These are phyloP conservation scores for Floccularia luteovirens DNA, from an alignment of 768 basidiomycete genomes.

Conservation along the genomic window DNA sequence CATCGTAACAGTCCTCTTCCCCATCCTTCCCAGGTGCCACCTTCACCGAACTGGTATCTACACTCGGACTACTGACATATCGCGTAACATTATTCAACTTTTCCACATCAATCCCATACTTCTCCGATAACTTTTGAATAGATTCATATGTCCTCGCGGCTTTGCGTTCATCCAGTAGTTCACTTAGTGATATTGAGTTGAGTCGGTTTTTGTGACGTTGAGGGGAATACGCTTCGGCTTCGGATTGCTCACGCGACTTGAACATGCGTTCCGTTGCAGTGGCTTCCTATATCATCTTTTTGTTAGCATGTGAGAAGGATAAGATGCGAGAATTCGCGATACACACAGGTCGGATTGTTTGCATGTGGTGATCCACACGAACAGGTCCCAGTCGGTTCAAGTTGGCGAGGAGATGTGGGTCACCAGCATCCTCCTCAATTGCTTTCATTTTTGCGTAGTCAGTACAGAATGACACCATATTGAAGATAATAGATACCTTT, in stretches of 20 bases:
- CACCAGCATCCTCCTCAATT: slow-evolving; percentile 56
- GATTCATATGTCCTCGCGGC: slow-evolving; percentile 27
- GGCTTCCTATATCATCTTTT: slow-evolving; percentile 13
- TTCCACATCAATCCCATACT: slow-evolving; percentile 46
- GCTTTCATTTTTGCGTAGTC: slow-evolving; percentile 22
- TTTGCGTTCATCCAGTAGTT: slow-evolving; percentile 62
- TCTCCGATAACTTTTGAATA: slow-evolving; percentile 40
- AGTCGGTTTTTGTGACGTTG: slow-evolving; percentile 43
- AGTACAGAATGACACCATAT: not conserved
- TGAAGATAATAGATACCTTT: slow-evolving; percentile 26
- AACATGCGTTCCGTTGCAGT: slow-evolving; percentile 35
- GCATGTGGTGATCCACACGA: slow-evolving; percentile 59
- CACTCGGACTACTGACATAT: slow-evolving; percentile 60
- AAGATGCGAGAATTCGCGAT: not conserved
- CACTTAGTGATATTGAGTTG: slow-evolving; percentile 40
- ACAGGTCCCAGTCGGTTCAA: slow-evolving; percentile 61
- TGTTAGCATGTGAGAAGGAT: slow-evolving; percentile 3
- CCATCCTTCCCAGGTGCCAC: slow-evolving; percentile 45
- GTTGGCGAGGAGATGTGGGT: slow-evolving; percentile 66
- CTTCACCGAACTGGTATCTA: slow-evolving; percentile 36
- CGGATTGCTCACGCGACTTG: slow-evolving; percentile 45
- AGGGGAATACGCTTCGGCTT: slow-evolving; percentile 39
- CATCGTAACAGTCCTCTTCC: slow-evolving; percentile 41
- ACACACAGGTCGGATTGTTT: slow-evolving; percentile 39
- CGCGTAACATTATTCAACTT: slow-evolving; percentile 44